Percentiles rank a stretch among this genome's conserved stretches.
These are phyloP conservation scores for Prunus padus DNA, from an alignment of 306 rosid species.

Conservation along the genomic window DNA sequence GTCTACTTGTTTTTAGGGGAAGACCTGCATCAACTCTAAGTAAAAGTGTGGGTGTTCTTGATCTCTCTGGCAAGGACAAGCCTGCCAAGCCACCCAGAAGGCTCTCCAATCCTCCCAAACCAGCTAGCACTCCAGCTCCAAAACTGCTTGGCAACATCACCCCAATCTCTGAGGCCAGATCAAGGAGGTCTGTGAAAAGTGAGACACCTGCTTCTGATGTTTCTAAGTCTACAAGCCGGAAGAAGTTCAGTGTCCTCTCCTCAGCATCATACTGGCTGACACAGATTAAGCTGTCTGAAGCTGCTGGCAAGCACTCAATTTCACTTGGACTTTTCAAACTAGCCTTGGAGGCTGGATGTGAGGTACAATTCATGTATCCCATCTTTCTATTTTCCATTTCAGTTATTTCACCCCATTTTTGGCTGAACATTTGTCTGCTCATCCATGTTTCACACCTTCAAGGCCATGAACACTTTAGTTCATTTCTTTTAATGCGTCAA, in stretches of 20 bases:
- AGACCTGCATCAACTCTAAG: constrained; percentile 55
- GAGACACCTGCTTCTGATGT: constrained; percentile 69
- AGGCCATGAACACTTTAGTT: background rate
- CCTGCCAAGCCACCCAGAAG: constrained; percentile 88
- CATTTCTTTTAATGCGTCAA: background rate
- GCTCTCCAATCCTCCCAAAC: constrained; percentile 67
- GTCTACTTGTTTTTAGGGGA: constrained; percentile 45
- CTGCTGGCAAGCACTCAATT: constrained; percentile 65
- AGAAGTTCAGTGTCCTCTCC: constrained; percentile 57
- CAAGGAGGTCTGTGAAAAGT: constrained; percentile 43
- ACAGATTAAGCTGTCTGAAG: constrained; percentile 86
- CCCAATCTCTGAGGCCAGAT: constrained; percentile 67
- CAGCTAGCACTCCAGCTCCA: constrained; percentile 48
- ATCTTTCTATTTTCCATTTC: background rate
- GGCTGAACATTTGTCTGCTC: background rate
- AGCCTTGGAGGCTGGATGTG: constrained; percentile 80
- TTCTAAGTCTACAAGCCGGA: constrained; percentile 45
- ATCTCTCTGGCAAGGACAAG: constrained; percentile 76
- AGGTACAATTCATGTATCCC: constrained; percentile 40
- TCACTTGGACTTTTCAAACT: constrained; percentile 87
- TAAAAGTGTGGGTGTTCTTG: constrained; percentile 70
- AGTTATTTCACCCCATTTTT: background rate
- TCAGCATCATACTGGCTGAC: constrained; percentile 80
- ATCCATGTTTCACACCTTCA: background rate
- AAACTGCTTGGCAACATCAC: constrained; percentile 57